Conservation (phyloP, 352 stramenopile species). For the Phytophthora ohioensis region DNA sequence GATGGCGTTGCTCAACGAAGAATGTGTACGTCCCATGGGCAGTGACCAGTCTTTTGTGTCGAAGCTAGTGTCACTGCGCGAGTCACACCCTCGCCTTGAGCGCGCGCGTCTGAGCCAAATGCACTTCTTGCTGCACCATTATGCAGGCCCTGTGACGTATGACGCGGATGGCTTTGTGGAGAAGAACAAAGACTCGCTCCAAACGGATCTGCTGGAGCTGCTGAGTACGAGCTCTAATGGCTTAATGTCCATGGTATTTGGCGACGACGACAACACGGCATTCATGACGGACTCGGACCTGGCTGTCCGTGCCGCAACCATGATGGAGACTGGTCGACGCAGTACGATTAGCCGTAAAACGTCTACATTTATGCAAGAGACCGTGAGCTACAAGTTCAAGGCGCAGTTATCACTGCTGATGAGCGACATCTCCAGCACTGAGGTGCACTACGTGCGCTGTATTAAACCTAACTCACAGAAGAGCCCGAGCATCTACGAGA, state of each 20-base stretch:
- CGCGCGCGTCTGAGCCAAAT: slow-evolving; percentile 76
- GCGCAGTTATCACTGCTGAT: slow-evolving; percentile 87
- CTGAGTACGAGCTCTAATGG: slow-evolving; percentile 73
- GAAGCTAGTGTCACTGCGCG: slow-evolving; percentile 88
- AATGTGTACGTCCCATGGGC: slow-evolving; percentile 90
- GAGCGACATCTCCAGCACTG: slow-evolving; percentile 86
- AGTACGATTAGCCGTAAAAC: slow-evolving; percentile 68
- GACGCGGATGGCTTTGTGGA: slow-evolving; percentile 86
- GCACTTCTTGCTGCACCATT: slow-evolving; percentile 88
- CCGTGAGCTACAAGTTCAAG: slow-evolving; percentile 92
- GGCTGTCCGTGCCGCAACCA: slow-evolving; percentile 55
- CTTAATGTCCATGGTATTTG: slow-evolving; percentile 80
- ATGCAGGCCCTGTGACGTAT: slow-evolving; percentile 85
- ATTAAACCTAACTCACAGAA: slow-evolving; percentile 93
- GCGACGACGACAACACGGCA: slow-evolving; percentile 54
- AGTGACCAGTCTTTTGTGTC: slow-evolving; percentile 88
- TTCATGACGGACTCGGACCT: slow-evolving; percentile 75
- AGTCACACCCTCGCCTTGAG: slow-evolving; percentile 81
- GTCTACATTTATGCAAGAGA: slow-evolving; percentile 89
- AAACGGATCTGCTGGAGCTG: slow-evolving; percentile 80
- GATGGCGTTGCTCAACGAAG: slow-evolving; percentile 92
- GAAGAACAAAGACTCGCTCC: slow-evolving; percentile 90
- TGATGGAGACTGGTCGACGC: slow-evolving; percentile 58
- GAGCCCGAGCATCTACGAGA: slow-evolving; percentile 84
- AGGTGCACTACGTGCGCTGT: slow-evolving; percentile 91